Base-by-base conservation (phyloP, 2,329 filamentous ascomycete species). In the Drechslera avenae region DNA sequence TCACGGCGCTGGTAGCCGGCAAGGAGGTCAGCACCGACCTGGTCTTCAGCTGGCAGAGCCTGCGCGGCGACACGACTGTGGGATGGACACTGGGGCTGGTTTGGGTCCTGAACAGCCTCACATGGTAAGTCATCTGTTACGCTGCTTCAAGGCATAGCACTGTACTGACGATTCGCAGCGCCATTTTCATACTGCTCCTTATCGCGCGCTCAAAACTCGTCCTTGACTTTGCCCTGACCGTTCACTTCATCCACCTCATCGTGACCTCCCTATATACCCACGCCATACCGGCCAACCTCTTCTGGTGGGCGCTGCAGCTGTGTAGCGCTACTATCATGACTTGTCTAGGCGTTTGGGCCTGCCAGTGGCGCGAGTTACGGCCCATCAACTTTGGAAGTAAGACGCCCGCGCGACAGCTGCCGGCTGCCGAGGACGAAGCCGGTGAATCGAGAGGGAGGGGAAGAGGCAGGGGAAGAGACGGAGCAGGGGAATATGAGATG, bases 191-290 rank as follows among this genome's bases (percentile, higher is more conserved):
- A 50, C 85, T 96, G 42, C 76, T 93, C 46, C 79, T 97, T 50
- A 85, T 99, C 61, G 86, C 88, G 16, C 90, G 94, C 56, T 94
- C 89, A 39, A 97, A 97, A 74, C 88, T 97, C 54, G 89, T 97
- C 42, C 91, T 91, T 61, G 94, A 99, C 76, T 99, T 97, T 73
- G 90, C 91, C 26, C 79, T 97, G 18, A 96, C 93, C 2, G 83
- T 97, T 14, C 91, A 96, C 76, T 83, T 89, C 71, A 78, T 96
- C 34, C 90, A 96, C 72, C 83, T 96, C 45, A 58, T 94, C 64
- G 74, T 90, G 64, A 89, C 90, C 21, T 87, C 86, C 16, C 72
- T 96, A 28, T 96, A 96, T 75, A 87, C 89, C 3, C 85, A 86
- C 65, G 82, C 84, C 8, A 71, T 97, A 21, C 94, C 94, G 1